Percentiles rank a stretch among this genome's conserved stretches.
Evolutionary conservation across 345 rosid genomes (phyloP).

Genomic region (Camelina neglecta): DNA sequence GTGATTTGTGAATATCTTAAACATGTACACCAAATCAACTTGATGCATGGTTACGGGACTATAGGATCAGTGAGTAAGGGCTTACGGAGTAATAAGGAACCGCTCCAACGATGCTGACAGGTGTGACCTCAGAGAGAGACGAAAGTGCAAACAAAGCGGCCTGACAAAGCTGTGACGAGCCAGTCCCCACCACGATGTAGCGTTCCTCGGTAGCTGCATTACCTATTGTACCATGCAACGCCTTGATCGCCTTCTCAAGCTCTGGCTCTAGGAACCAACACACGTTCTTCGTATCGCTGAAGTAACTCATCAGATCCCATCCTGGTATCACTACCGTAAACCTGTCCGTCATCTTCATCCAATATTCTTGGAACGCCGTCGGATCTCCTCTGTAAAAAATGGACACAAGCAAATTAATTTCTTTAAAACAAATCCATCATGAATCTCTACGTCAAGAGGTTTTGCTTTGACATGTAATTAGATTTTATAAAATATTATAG

Average conservation of each 20-base stretch:
- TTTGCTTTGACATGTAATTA: neutral
- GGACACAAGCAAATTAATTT: neutral
- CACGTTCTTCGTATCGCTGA: slow-evolving; percentile 50
- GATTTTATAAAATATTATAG: neutral
- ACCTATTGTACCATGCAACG: slow-evolving; percentile 61
- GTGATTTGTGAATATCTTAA: neutral
- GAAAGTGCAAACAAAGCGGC: slow-evolving; percentile 77
- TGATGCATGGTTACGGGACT: neutral
- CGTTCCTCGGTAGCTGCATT: slow-evolving; percentile 62
- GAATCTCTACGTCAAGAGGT: neutral
- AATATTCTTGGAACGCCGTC: slow-evolving; percentile 59
- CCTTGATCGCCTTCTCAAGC: slow-evolving; percentile 66
- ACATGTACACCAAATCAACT: neutral
- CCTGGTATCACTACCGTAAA: slow-evolving; percentile 63
- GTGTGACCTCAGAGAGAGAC: slow-evolving; percentile 48
- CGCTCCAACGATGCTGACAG: slow-evolving; percentile 73
- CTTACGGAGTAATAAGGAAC: slow-evolving; percentile 87
- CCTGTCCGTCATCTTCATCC: slow-evolving; percentile 62
- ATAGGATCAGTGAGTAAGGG: neutral
- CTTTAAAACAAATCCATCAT: neutral
- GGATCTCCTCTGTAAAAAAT: slow-evolving; percentile 78
- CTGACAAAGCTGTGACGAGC: slow-evolving; percentile 75
- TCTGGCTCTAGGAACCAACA: slow-evolving; percentile 85
- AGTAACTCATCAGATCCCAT: slow-evolving; percentile 81
- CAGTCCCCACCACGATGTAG: slow-evolving; percentile 75